Base-by-base conservation (phyloP, 2,329 filamentous ascomycete species). In the Nothophoma quercina region DNA sequence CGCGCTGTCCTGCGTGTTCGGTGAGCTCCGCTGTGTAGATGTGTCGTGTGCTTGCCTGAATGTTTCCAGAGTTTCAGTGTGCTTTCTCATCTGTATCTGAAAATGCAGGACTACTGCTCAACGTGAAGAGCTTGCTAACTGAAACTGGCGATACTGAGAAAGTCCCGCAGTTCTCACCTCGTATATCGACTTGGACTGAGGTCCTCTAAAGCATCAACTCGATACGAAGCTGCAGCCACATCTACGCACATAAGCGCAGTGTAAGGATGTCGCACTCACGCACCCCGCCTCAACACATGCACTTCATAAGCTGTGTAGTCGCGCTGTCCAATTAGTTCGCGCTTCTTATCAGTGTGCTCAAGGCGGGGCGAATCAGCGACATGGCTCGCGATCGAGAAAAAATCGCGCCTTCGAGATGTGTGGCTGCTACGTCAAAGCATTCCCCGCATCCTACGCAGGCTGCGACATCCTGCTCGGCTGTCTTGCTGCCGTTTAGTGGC, bases 231-330 rank as follows among this genome's bases (percentile, higher is more conserved):
- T 43, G 43, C 43, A 53, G 50, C 50, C 50, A 48, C 50, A 48
- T 18, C 12, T 13, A 25, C 49, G 15, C 22, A 23, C 25, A 36
- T 15, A 19, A 25, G 43, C 26, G 43, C 43, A 43, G 13, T 21
- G 43, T 39, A 48, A 48, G 50, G 43, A 39, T 53, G 43, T 53
- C 43, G 38, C 32, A 30, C 43, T 43, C 22, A 53, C 43, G 50
- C 50, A 48, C 50, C 50, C 50, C 50, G 50, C 50, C 50, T 53
- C 50, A 53, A 53, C 50, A 53, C 29, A 53, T 53, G 50, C 50
- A 51, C 8, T 35, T 10, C 25, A 32, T 26, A 36, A 42, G 32
- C 26, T 48, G 50, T 53, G 43, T 39, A 39, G 26, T 29, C 9
- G 1, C 43, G 5, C 10, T 3, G 13, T 15, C 50, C 50, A 48